Conservation (phyloP, 441 rosid genomes). For the Syzygium syzygioides region DNA sequence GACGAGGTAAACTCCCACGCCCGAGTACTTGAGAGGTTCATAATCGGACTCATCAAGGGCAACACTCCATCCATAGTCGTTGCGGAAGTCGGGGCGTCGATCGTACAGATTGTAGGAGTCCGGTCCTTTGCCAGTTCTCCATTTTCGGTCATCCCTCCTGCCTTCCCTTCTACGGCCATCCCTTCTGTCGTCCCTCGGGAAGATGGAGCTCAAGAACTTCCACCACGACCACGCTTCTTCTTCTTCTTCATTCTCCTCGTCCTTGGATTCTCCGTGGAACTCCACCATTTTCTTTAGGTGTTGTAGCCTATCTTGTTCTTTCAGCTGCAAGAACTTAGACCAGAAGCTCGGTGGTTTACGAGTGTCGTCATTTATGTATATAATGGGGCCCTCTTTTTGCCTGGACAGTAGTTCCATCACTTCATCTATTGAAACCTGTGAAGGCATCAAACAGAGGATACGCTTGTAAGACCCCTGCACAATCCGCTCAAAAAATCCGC, state of each 20-base stretch:
- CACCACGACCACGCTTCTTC: conserved; percentile 48
- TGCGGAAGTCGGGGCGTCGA: conserved; percentile 38
- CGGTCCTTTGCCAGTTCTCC: conserved; percentile 21
- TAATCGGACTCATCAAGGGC: conserved; percentile 55
- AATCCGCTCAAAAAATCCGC: not conserved
- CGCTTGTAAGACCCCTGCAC: not conserved
- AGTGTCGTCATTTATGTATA: conserved; percentile 27
- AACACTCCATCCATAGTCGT: conserved; percentile 70
- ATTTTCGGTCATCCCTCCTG: conserved; percentile 8
- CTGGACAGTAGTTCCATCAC: conserved; percentile 29
- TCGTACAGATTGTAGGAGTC: conserved; percentile 63
- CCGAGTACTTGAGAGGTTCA: conserved; percentile 52
- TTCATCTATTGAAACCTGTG: conserved; percentile 44
- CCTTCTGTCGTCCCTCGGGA: conserved; percentile 5
- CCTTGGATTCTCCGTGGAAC: conserved; percentile 14
- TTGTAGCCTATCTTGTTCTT: conserved; percentile 40
- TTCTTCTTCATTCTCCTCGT: conserved; percentile 11
- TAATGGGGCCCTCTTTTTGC: conserved; percentile 49
- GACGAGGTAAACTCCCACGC: conserved; percentile 62
- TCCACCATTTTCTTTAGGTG: conserved; percentile 40
- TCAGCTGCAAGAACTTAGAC: conserved; percentile 44
- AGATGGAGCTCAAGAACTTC: conserved; percentile 28
- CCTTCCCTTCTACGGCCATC: not conserved
- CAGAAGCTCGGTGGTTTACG: conserved; percentile 39
- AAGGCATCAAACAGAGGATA: not conserved